Evolutionary conservation across 2,329 filamentous ascomycete species (phyloP).

Genomic region (Ophiostoma populinum): DNA sequence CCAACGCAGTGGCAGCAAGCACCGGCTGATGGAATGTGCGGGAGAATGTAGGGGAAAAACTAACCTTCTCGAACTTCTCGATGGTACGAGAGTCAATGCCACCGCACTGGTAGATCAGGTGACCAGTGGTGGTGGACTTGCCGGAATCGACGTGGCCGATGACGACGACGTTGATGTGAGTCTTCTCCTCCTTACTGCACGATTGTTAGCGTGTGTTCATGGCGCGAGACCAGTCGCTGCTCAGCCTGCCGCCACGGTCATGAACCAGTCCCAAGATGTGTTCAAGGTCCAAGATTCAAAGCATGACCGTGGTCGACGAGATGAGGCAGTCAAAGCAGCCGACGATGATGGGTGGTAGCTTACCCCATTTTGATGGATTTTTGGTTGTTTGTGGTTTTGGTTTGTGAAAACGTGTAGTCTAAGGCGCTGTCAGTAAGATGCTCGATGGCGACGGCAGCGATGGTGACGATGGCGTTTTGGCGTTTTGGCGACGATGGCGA

Average conservation of each 20-base stretch:
- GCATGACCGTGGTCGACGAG: too few relatives aligned
- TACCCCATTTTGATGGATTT: conserved; percentile 8
- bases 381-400: conserved; percentile 2
- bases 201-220: conserved; percentile 10
- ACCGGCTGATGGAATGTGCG: too few relatives aligned
- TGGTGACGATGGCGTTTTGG: background rate
- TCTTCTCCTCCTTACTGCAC: conserved; percentile 85
- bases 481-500: conserved; percentile 7
- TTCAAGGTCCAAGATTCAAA: too few relatives aligned
- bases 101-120: conserved; percentile 99
- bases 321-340: too few relatives aligned
- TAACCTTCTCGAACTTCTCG: conserved; percentile 99
- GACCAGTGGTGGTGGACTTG: conserved; percentile 88
- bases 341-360: too few relatives aligned
- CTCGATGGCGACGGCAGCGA: conserved; percentile 2
- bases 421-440: conserved; percentile 2
- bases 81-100: conserved; percentile 99
- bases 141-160: conserved; percentile 90
- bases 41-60: conserved; percentile 16
- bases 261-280: too few relatives aligned
- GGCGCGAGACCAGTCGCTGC: background rate
- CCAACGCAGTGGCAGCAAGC: conserved; percentile 13
- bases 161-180: conserved; percentile 63
- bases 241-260: too few relatives aligned
- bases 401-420: conserved; percentile 1